Percentiles rank a stretch among this genome's conserved stretches.
phyloP scores from a whole-genome alignment of 2,329 filamentous ascomycete genomes.

The Fusarium scirpi region DNA sequence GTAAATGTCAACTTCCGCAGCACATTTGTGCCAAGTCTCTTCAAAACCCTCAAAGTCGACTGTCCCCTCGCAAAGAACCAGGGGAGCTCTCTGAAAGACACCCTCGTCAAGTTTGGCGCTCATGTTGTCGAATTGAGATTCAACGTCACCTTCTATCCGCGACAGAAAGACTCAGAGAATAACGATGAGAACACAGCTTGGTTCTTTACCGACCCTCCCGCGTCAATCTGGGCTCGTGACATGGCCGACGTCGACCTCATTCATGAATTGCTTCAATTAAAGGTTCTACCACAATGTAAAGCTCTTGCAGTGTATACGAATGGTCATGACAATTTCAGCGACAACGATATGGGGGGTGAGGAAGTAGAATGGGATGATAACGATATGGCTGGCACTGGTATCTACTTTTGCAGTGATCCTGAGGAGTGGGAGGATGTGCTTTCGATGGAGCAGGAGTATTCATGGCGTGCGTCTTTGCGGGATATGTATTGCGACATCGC shows the following conservation, averaged over 20 bases:
- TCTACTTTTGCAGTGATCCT: conserved; percentile 8
- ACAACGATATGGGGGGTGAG: background rate
- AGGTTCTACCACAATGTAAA: background rate
- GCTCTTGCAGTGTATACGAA: background rate
- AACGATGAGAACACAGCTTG: background rate
- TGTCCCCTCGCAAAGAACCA: background rate
- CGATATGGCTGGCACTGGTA: background rate
- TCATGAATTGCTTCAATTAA: conserved; percentile 1
- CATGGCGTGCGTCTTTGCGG: background rate
- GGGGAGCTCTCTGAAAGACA: background rate
- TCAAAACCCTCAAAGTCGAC: background rate
- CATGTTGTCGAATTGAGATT: background rate
- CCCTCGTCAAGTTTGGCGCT: background rate
- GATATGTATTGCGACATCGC: conserved; percentile 20
- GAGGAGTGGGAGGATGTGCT: background rate
- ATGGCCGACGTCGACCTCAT: background rate
- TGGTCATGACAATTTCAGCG: background rate
- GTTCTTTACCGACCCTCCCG: conserved; percentile 1
- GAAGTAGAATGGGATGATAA: conserved; percentile 18
- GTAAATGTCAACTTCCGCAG: background rate
- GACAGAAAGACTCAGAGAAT: background rate
- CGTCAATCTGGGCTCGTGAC: conserved; percentile 21
- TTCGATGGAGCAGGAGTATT: background rate
- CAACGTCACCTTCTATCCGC: background rate
- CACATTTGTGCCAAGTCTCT: background rate